phyloP scores from a whole-genome alignment of 192 early-diverging fungal species.

The Dissophora globulifera region DNA sequence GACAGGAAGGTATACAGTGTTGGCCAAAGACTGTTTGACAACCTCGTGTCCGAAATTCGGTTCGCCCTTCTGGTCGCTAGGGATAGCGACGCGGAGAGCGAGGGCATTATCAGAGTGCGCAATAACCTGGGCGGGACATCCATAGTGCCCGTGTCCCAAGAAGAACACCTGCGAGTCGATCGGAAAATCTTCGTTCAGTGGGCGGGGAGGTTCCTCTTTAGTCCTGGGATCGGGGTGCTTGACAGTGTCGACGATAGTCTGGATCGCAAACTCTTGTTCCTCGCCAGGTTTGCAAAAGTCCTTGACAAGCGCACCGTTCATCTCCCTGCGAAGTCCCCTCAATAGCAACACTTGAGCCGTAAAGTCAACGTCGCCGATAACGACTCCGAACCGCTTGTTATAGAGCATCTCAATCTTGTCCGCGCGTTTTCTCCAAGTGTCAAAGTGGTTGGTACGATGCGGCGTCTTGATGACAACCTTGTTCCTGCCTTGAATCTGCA shows the following conservation, averaged over 20 bases:
- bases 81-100: slow-evolving; percentile 55
- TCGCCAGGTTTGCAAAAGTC: slow-evolving; percentile 67
- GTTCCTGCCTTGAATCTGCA: slow-evolving; percentile 60
- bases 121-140: slow-evolving; percentile 73
- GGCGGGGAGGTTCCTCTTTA: slow-evolving; percentile 73
- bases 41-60: slow-evolving; percentile 63
- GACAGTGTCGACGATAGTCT: slow-evolving; percentile 65
- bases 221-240: slow-evolving; percentile 78
- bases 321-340: slow-evolving; percentile 68
- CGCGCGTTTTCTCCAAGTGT: slow-evolving; percentile 65
- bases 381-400: slow-evolving; percentile 76
- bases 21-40: slow-evolving; percentile 33
- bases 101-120: slow-evolving; percentile 60
- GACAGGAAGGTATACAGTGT: slow-evolving; percentile 56
- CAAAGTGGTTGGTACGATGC: slow-evolving; percentile 55
- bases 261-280: slow-evolving; percentile 65
- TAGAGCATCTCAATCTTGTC: slow-evolving; percentile 71
- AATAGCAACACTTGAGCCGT: slow-evolving; percentile 67
- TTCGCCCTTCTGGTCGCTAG: slow-evolving; percentile 32
- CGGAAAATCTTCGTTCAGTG: slow-evolving; percentile 80
- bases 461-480: slow-evolving; percentile 53
- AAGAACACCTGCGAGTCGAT: slow-evolving; percentile 80
- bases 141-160: slow-evolving; percentile 79
- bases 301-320: slow-evolving; percentile 79
- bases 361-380: slow-evolving; percentile 75